Percentiles rank a stretch among this genome's conserved stretches.
Conservation (phyloP, 148 eudicot species). For the Cornus suecica region DNA sequence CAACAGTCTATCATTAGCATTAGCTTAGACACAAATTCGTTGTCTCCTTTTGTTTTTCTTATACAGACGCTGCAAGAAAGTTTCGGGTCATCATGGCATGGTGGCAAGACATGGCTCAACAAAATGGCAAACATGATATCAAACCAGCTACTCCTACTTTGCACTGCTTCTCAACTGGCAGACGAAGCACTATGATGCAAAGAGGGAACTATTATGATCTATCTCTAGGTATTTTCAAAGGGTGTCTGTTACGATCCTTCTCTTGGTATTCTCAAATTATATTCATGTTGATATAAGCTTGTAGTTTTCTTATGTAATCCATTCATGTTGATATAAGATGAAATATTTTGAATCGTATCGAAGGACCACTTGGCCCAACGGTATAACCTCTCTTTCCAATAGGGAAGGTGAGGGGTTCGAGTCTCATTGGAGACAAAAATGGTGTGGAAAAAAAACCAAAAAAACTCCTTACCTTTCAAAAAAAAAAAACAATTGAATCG, state of each 20-base stretch:
- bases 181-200: constrained; percentile 27
- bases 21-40: background rate
- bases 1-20: background rate
- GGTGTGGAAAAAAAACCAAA: too few relatives aligned
- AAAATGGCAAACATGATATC: constrained; percentile 29
- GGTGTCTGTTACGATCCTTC: background rate
- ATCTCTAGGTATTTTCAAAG: background rate
- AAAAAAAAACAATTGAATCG: too few relatives aligned
- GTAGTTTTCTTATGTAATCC: background rate
- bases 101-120: constrained; percentile 91
- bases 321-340: background rate
- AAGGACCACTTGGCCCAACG: too few relatives aligned
- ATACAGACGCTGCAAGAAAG: constrained; percentile 50
- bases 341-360: background rate
- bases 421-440: background rate
- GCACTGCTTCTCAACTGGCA: constrained; percentile 28
- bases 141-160: constrained; percentile 26
- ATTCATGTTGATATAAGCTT: too few relatives aligned
- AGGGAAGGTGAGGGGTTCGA: background rate
- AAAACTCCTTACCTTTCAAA: too few relatives aligned
- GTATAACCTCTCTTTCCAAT: too few relatives aligned
- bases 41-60: background rate
- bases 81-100: constrained; percentile 77
- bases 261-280: background rate
- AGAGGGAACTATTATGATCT: constrained; percentile 30